phyloP scores from a whole-genome alignment of 345 rosid genomes.

The Syzygium aqueum region DNA sequence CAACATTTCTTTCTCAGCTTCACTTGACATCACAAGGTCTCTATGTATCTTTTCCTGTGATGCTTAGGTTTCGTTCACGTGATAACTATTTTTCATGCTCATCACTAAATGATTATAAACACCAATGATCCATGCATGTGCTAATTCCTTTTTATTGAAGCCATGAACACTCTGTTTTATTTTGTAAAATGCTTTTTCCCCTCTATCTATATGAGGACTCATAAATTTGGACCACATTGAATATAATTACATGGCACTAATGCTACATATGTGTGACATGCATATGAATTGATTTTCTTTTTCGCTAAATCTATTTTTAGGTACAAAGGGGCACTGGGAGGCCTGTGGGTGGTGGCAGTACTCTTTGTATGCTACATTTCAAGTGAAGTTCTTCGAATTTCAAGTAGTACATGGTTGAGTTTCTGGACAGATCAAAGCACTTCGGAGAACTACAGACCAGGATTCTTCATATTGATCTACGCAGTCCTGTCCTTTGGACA shows the following conservation, averaged over 20 bases:
- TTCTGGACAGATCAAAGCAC: slow-evolving; percentile 76
- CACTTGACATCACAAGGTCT: neutral
- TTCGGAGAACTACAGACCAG: slow-evolving; percentile 39
- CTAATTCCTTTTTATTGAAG: neutral
- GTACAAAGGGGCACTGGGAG: slow-evolving; percentile 85
- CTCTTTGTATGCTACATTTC: slow-evolving; percentile 58
- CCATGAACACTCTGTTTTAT: neutral
- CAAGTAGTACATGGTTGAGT: slow-evolving; percentile 88
- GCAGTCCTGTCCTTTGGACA: slow-evolving; percentile 67
- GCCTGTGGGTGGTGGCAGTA: slow-evolving; percentile 70
- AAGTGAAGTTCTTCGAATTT: slow-evolving; percentile 73
- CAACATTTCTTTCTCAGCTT: neutral
- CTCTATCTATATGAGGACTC: neutral
- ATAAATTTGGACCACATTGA: neutral
- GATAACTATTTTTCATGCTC: neutral
- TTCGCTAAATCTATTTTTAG: slow-evolving; percentile 18
- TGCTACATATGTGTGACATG: neutral
- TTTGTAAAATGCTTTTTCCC: neutral
- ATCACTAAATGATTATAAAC: neutral
- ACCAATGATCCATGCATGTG: neutral
- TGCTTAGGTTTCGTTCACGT: neutral
- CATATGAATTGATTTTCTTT: neutral
- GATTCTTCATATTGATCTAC: slow-evolving; percentile 50
- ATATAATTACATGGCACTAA: neutral
- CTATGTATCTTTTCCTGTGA: neutral